Base-by-base conservation (phyloP, 345 rosid genomes). In the Eucalyptus dawsonii region DNA sequence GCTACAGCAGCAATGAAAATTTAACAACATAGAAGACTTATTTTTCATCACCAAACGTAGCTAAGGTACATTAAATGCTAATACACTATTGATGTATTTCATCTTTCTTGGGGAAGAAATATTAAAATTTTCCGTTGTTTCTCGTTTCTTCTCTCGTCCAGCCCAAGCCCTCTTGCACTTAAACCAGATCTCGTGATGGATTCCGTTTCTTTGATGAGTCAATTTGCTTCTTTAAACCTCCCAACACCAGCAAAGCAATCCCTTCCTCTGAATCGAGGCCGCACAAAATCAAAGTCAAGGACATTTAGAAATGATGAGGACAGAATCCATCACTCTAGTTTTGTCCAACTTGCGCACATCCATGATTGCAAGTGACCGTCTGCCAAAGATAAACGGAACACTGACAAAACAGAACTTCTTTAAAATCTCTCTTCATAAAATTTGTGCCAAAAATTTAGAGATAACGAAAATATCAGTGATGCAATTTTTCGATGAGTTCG, bases 401-500 rank as follows among this genome's bases (percentile, higher is more conserved):
- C 25, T 1, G 69, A 62, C 17, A 27, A 13, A 62, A 29, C 69
- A 62, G 4, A 29, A 13, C 1, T 62, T 62, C 69, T 27, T 62
- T 8, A 21, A 21, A 54, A 62, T 14, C 1, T 29, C 31, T 62
- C 69, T 1, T 27, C 8, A 54, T 54, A 54, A 54, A 54, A 8
- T 21, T 54, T 54, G 58, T 54, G 25, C 11, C 58, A 22, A 3
- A 54, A 54, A 22, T 54, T 54, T 7, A 54, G 5, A 54, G 69
- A 1, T 27, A 62, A 62, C n/a, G 65, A 58, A 58, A 58, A 0
- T 11, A 54, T 54, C 0, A 51, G 54, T 51, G 54, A 51, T 51
- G 54, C 1, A 51, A 0, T 51, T 19, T 54, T 54, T 54, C 1
- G 11, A 54, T 54, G 58, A 0, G 58, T 0, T 54, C 25, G 1